phyloP scores from a whole-genome alignment of 2,329 filamentous ascomycete species.

The Neonectria faginata region DNA sequence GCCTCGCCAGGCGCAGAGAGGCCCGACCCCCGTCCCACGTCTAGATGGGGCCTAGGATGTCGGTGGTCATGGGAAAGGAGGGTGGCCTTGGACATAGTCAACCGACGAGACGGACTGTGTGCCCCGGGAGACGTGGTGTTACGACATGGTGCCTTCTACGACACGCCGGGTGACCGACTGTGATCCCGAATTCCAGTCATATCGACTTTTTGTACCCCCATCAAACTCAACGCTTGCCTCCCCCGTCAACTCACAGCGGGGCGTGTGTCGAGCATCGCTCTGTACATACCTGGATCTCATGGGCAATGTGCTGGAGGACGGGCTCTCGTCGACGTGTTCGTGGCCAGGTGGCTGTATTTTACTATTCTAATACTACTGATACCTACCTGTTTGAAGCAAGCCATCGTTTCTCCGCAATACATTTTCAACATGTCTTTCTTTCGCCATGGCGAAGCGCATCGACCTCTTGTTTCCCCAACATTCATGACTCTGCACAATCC shows the following conservation, averaged over 20 bases:
- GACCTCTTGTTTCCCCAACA: neutral
- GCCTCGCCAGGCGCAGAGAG: slow-evolving; percentile 49
- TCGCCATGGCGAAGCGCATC: neutral
- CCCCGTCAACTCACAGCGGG: slow-evolving; percentile 35
- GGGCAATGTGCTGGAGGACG: slow-evolving; percentile 47
- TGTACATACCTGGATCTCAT: slow-evolving; percentile 46
- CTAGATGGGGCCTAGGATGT: slow-evolving; percentile 32
- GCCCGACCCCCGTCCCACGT: slow-evolving; percentile 46
- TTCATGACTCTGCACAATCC: neutral
- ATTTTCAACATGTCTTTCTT: neutral
- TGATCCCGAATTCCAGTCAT: slow-evolving; percentile 45
- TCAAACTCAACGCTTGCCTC: slow-evolving; percentile 25
- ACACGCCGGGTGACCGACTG: slow-evolving; percentile 48
- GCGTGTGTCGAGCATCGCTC: slow-evolving; percentile 34
- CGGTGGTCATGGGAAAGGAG: slow-evolving; percentile 39
- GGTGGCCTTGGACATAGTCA: slow-evolving; percentile 38
- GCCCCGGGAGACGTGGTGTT: slow-evolving; percentile 42
- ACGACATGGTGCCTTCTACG: slow-evolving; percentile 43
- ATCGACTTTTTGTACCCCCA: slow-evolving; percentile 39
- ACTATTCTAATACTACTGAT: slow-evolving; percentile 52
- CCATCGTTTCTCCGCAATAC: slow-evolving; percentile 22
- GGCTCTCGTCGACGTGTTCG: slow-evolving; percentile 49
- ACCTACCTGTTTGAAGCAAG: slow-evolving; percentile 49
- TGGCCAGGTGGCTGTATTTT: slow-evolving; percentile 46
- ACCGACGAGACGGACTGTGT: slow-evolving; percentile 34